A percentile compares a stretch with the other conserved stretches of the same genome.
These are phyloP conservation scores for Kwoniella newhampshirensis DNA, from an alignment of 768 basidiomycete genomes.

Conservation along the genomic window DNA sequence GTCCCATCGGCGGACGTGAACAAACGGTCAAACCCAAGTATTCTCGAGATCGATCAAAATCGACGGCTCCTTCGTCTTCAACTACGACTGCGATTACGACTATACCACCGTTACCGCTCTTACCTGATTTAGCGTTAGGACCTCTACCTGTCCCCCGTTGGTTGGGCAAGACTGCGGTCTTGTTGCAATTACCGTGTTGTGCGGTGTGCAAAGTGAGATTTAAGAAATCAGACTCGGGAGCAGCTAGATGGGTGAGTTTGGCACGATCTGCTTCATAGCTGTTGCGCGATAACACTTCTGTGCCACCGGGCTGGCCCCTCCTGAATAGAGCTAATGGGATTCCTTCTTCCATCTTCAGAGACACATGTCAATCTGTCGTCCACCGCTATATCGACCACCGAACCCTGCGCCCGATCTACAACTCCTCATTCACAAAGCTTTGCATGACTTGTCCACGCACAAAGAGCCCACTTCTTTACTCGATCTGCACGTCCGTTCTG, in stretches of 20 bases:
- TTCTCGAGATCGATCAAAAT: neutral
- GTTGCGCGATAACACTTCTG: no score
- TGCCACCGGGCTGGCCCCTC: no score
- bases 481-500: slow-evolving; percentile 27
- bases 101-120: slow-evolving; percentile 20
- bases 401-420: slow-evolving; percentile 40
- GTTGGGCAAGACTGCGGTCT: slow-evolving; percentile 32
- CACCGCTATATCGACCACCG: slow-evolving; percentile 40
- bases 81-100: no score
- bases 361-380: slow-evolving; percentile 42
- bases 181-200: slow-evolving; percentile 25
- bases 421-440: slow-evolving; percentile 26
- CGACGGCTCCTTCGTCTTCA: neutral
- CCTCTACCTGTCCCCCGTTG: slow-evolving; percentile 28
- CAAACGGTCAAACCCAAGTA: neutral
- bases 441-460: slow-evolving; percentile 16
- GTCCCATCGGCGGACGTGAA: neutral
- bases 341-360: slow-evolving; percentile 17
- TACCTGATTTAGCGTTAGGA: slow-evolving; percentile 15
- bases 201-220: slow-evolving; percentile 30
- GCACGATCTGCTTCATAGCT: no score
- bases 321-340: no score
- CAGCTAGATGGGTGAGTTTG: slow-evolving; percentile 37
- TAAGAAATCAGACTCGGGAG: slow-evolving; percentile 39
- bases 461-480: slow-evolving; percentile 27